phyloP scores from a whole-genome alignment of 495 filamentous ascomycete genomes.

The Aspergillus indologenus region DNA sequence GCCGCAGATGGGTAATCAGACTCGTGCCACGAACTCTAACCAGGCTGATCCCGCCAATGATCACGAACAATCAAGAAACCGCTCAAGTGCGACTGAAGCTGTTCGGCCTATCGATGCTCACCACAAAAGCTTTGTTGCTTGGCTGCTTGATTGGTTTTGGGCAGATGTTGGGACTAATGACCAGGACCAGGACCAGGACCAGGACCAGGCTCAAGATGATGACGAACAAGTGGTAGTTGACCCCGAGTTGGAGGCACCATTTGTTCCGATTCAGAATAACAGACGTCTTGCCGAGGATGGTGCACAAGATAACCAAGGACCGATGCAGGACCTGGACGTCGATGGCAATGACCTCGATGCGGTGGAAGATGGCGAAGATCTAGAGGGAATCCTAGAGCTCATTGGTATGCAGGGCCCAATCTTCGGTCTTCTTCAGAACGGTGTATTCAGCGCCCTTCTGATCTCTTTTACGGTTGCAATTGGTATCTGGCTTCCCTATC shows the following conservation, averaged over 20 bases:
- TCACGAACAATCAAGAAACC: neutral
- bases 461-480: conserved; percentile 80
- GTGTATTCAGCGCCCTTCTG: conserved; percentile 86
- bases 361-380: conserved; percentile 85
- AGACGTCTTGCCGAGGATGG: conserved; percentile 19
- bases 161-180: conserved; percentile 47
- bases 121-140: conserved; percentile 18
- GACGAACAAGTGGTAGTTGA: conserved; percentile 59
- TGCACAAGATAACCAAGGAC: conserved; percentile 24
- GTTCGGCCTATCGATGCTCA: conserved; percentile 10
- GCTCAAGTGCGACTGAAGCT: neutral
- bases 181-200: conserved; percentile 16
- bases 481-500: conserved; percentile 88
- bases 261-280: conserved; percentile 53
- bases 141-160: conserved; percentile 59
- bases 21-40: neutral
- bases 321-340: conserved; percentile 44
- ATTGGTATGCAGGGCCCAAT: conserved; percentile 95
- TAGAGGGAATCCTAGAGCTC: conserved; percentile 96
- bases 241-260: conserved; percentile 59
- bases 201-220: conserved; percentile 39
- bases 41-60: neutral
- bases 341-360: conserved; percentile 59
- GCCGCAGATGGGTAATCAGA: neutral
- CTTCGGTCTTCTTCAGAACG: conserved; percentile 86